These are phyloP conservation scores for Sphaerosporella brunnea DNA, from an alignment of 495 filamentous ascomycete genomes.

Conservation along the genomic window DNA sequence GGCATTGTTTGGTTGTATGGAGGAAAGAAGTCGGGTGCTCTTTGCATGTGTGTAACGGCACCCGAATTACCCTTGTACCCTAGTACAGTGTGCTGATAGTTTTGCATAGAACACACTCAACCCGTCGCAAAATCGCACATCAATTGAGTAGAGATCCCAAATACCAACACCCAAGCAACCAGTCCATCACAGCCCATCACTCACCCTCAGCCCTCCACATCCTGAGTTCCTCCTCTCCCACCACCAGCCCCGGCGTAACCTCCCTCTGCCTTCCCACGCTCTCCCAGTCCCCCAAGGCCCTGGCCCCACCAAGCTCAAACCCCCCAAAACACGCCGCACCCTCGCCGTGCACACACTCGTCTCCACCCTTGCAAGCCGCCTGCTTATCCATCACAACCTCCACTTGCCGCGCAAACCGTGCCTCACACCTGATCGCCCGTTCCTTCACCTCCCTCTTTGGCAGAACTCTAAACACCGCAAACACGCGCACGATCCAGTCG, in stretches of 20 bases:
- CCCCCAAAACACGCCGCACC: background rate
- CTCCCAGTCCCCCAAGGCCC: background rate
- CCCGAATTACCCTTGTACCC: no score
- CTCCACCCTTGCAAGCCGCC: conserved; percentile 13
- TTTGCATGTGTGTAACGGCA: no score
- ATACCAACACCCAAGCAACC: no score
- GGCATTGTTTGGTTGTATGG: no score
- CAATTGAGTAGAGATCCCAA: no score
- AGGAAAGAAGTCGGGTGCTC: no score
- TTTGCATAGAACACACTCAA: no score
- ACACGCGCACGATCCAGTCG: conserved; percentile 13
- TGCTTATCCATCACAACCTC: conserved; percentile 13
- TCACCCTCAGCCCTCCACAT: background rate
- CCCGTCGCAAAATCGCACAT: no score
- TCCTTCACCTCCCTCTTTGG: conserved; percentile 3
- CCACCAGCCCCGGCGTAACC: background rate
- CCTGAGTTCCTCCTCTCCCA: background rate
- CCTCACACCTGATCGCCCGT: conserved; percentile 9
- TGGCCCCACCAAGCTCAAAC: background rate
- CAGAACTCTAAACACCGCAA: conserved; percentile 13
- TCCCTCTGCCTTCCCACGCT: background rate
- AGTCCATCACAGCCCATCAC: no score
- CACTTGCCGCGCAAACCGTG: conserved; percentile 12
- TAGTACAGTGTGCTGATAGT: no score
- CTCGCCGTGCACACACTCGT: background rate